Percentiles rank a stretch among this genome's conserved stretches.
Evolutionary conservation across 2,329 filamentous ascomycete genomes (phyloP).

Genomic region (Graphilbum fragrans): DNA sequence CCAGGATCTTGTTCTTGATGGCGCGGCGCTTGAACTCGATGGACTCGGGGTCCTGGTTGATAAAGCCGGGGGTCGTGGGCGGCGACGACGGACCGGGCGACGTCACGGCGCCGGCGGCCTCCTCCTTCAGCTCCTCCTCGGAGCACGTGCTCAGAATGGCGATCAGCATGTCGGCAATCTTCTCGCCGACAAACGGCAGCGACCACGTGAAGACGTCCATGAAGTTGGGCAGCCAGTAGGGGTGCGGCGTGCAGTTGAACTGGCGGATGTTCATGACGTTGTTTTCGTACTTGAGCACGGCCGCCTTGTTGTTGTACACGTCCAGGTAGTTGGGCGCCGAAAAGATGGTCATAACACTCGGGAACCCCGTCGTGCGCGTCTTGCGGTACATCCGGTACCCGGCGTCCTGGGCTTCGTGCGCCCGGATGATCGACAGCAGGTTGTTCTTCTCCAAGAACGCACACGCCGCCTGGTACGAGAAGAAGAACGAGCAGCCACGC

Average conservation of each 20-base stretch:
- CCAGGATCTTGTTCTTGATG: constrained; percentile 99
- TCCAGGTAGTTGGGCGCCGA: constrained; percentile 97
- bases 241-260: constrained; percentile 98
- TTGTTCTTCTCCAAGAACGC: constrained; percentile 99
- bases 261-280: constrained; percentile 99
- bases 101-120: constrained; percentile 55
- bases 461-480: constrained; percentile 94
- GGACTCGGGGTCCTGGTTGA: constrained; percentile 56
- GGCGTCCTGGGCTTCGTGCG: constrained; percentile 96
- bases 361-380: constrained; percentile 94
- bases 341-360: constrained; percentile 99
- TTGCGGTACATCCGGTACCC: constrained; percentile 99
- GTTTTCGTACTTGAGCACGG: constrained; percentile 98
- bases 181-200: constrained; percentile 93
- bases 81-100: constrained; percentile 65
- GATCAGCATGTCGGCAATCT: constrained; percentile 99
- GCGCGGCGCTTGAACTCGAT: constrained; percentile 90
- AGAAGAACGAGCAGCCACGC: constrained; percentile 97
- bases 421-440: constrained; percentile 88
- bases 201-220: constrained; percentile 99
- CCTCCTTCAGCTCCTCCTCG: constrained; percentile 93
- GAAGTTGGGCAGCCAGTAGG: constrained; percentile 99
- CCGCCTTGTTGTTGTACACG: constrained; percentile 99
- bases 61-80: constrained; percentile 34
- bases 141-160: constrained; percentile 97